These are phyloP conservation scores for Mycena rebaudengoi DNA, from an alignment of 768 basidiomycete genomes.

Conservation along the genomic window DNA sequence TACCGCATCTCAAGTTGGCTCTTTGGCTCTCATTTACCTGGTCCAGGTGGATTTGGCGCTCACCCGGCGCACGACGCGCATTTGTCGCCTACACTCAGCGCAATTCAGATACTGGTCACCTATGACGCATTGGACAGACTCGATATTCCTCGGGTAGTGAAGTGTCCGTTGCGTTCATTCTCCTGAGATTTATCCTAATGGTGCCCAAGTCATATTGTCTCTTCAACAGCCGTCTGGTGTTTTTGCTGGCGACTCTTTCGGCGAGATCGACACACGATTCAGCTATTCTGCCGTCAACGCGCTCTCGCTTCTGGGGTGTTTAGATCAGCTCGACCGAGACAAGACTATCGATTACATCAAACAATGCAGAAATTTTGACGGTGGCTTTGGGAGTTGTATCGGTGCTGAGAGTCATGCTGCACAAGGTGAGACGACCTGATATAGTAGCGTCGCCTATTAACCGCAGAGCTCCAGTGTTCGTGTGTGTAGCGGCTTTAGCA, in stretches of 20 bases:
- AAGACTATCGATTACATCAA: slow-evolving; percentile 76
- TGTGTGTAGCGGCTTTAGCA: slow-evolving; percentile 87
- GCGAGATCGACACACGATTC: slow-evolving; percentile 95
- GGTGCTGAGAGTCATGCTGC: slow-evolving; percentile 95
- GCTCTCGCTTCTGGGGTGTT: slow-evolving; percentile 80
- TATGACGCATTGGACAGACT: slow-evolving; percentile 82
- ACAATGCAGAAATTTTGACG: slow-evolving; percentile 92
- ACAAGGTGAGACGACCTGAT: slow-evolving; percentile 66
- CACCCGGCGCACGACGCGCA: slow-evolving; percentile 96
- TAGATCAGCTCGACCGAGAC: slow-evolving; percentile 73
- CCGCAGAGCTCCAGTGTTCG: slow-evolving; percentile 70
- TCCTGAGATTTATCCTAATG: neutral
- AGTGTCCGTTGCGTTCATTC: slow-evolving; percentile 57
- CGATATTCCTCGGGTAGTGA: slow-evolving; percentile 72
- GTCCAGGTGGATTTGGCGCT: slow-evolving; percentile 87
- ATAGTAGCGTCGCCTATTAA: neutral
- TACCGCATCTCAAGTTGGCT: slow-evolving; percentile 31
- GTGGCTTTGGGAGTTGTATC: slow-evolving; percentile 84
- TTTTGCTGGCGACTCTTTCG: slow-evolving; percentile 90
- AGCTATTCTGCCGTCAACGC: slow-evolving; percentile 86
- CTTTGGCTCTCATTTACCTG: slow-evolving; percentile 2
- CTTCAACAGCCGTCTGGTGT: slow-evolving; percentile 88
- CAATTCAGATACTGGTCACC: slow-evolving; percentile 89
- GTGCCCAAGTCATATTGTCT: slow-evolving; percentile 74
- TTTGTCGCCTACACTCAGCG: slow-evolving; percentile 85